Evolutionary conservation across 768 basidiomycete genomes (phyloP).

Genomic region (Cystofilobasidium bisporidii): DNA sequence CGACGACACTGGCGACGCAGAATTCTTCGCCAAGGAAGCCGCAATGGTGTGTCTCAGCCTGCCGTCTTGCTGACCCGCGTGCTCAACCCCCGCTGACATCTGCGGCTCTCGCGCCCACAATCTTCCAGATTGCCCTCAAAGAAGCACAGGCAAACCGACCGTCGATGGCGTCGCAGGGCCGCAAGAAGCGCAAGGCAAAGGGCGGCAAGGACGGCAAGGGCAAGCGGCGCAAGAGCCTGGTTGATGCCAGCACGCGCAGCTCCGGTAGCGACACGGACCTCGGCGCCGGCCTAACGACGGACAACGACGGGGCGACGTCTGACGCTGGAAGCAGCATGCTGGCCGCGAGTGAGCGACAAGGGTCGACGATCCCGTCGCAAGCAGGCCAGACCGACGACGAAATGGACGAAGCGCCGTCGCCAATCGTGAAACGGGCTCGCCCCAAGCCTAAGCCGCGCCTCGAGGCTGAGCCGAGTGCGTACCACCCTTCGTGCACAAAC

Average conservation of each 20-base stretch:
- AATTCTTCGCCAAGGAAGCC: slow-evolving; percentile 63
- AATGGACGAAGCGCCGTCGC: background rate
- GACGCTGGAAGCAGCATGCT: background rate
- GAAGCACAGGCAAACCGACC: background rate
- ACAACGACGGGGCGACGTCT: background rate
- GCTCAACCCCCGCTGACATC: no score
- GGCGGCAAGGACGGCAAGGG: background rate
- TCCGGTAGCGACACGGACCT: background rate
- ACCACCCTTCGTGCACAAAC: no score
- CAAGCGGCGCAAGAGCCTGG: background rate
- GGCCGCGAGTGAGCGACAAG: background rate
- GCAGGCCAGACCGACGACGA: background rate
- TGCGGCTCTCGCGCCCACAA: no score
- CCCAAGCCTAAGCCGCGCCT: background rate
- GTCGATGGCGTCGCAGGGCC: background rate
- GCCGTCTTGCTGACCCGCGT: background rate
- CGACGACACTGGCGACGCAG: slow-evolving; percentile 36
- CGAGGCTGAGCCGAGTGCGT: background rate
- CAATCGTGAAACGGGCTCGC: background rate
- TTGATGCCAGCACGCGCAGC: no score
- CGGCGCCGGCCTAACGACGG: background rate
- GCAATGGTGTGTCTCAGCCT: background rate
- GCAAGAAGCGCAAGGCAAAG: slow-evolving; percentile 11
- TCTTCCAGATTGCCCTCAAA: slow-evolving; percentile 3
- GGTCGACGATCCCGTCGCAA: background rate